Base-by-base conservation (phyloP, 2,329 filamentous ascomycete species). In the Fusarium abutilonis region DNA sequence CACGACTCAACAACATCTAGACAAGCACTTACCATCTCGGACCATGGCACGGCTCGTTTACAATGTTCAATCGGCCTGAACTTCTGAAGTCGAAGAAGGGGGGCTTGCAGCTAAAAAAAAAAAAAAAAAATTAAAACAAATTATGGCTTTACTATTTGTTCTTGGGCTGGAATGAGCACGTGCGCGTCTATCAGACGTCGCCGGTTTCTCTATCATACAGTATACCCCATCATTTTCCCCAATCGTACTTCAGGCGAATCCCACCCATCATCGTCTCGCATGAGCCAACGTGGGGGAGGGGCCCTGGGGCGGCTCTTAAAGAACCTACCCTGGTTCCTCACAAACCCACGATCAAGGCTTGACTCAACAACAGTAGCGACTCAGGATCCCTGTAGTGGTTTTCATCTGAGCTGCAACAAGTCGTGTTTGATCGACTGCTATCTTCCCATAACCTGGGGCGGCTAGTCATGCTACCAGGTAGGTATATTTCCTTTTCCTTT, bases 241-340 rank as follows among this genome's bases (percentile, higher is more conserved):
- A 49, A 52, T 48, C 56, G 41, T 45, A 23, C 56, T 48, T 10
- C 40, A 41, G 46, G 39, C 35, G 52, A 70, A 64, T 61, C 47
- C 68, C 67, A 69, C 68, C 68, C 68, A 71, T 70, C 68, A 70
- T 53, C 58, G 52, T 58, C 65, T 38, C 47, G 56, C 38, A 31
- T 66, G 63, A 55, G 64, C 60, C 68, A 70, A 70, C 68, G 68
- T 70, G 68, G 68, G 59, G 64, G 48, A 49, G 47, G 51, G 50
- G 48, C n/a, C 59, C 62, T 47, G 44, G 43, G 51, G 62, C 49
- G 60, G 58, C 62, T 68, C 57, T 60, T 46, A 51, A 48, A 50
- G 48, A 44, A 55, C 13, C 43, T 44, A 55, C 59, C 67, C 62
- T 64, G 54, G 48, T 47, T 43, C 46, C 57, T 55, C 54, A 8